These are phyloP conservation scores for Phalaenopsis hybrid DNA, from an alignment of 116 monocot genomes.

Conservation along the genomic window DNA sequence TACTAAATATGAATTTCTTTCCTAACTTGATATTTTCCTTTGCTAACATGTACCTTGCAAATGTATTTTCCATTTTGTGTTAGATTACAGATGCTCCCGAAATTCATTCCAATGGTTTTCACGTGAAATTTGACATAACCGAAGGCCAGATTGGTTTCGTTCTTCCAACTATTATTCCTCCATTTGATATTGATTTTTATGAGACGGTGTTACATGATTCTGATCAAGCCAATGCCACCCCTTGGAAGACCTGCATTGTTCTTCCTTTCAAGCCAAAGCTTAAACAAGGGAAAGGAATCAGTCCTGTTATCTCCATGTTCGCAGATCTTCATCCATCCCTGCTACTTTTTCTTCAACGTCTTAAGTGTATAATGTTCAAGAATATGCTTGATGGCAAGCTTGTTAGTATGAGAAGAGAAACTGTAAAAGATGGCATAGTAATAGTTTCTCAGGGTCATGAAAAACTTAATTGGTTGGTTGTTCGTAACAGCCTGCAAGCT, in stretches of 20 bases:
- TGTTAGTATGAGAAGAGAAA: conserved; percentile 53
- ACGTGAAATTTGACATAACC: conserved; percentile 87
- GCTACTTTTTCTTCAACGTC: conserved; percentile 69
- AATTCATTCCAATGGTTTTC: conserved; percentile 97
- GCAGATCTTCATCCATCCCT: conserved; percentile 83
- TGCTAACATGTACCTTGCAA: too few relatives aligned
- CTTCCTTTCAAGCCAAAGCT: conserved; percentile 68
- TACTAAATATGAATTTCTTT: too few relatives aligned
- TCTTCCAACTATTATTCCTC: conserved; percentile 64
- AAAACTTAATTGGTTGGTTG: conserved; percentile 72
- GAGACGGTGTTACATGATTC: conserved; percentile 24
- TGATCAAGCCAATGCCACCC: conserved; percentile 14
- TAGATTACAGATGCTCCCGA: conserved; percentile 92
- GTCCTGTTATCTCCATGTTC: conserved; percentile 63
- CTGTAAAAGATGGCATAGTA: conserved; percentile 54
- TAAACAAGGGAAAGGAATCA: conserved; percentile 28
- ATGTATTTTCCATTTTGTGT: not conserved
- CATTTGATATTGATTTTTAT: conserved; percentile 40
- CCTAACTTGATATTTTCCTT: too few relatives aligned
- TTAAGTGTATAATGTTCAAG: conserved; percentile 69
- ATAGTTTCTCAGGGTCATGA: conserved; percentile 62
- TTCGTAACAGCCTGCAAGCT: conserved; percentile 41
- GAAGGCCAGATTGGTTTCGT: conserved; percentile 93
- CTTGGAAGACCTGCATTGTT: conserved; percentile 82
- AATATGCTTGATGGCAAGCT: conserved; percentile 44